These are phyloP conservation scores for Phellopilus nigrolimitatus DNA, from an alignment of 1,284 basidiomycete species.

Conservation along the genomic window DNA sequence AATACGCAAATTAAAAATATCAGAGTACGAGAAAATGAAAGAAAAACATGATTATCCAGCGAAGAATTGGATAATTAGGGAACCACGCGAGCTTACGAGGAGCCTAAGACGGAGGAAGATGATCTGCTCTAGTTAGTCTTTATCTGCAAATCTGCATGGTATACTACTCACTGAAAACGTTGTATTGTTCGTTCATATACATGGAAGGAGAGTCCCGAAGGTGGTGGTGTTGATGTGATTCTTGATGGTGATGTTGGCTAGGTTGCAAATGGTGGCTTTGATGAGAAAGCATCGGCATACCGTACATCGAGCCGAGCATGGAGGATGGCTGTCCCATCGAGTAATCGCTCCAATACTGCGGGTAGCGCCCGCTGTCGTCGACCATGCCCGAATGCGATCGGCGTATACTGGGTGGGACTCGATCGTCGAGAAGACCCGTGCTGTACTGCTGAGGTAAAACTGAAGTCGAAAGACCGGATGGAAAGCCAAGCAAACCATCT, in stretches of 20 bases:
- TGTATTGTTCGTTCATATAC: constrained; percentile 16
- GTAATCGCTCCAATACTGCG: constrained; percentile 61
- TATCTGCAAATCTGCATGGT: background rate
- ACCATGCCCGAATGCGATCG: constrained; percentile 14
- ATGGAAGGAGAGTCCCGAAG: background rate
- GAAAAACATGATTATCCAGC: background rate
- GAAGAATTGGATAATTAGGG: background rate
- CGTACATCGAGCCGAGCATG: constrained; percentile 20
- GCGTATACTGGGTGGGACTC: constrained; percentile 22
- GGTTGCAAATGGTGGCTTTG: constrained; percentile 5
- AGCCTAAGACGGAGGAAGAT: constrained; percentile 3
- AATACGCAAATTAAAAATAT: background rate
- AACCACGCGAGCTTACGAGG: background rate
- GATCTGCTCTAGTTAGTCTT: background rate
- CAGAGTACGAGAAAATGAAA: background rate
- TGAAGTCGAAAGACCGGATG: constrained; percentile 52
- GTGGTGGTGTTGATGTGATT: background rate
- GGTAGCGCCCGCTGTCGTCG: constrained; percentile 34
- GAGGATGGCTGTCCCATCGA: constrained; percentile 42
- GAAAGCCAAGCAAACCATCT: constrained; percentile 35
- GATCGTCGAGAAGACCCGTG: constrained; percentile 52
- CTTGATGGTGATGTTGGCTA: constrained; percentile 9
- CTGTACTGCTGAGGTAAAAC: constrained; percentile 67
- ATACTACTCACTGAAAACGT: constrained; percentile 12
- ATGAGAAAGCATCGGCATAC: constrained; percentile 8